phyloP scores from a whole-genome alignment of 78 protist genomes.

The Cavenderia fasciculata region DNA sequence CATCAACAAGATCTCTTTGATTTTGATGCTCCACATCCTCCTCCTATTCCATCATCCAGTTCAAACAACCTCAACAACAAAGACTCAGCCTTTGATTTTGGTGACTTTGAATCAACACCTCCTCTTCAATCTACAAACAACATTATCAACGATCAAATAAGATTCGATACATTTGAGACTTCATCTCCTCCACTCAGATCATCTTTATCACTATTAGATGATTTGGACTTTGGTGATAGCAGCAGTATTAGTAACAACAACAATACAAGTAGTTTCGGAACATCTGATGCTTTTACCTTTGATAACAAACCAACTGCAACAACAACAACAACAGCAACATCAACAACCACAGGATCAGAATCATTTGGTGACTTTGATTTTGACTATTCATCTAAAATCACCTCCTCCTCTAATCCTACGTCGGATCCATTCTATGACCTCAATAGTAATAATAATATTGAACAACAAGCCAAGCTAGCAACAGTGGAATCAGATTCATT shows the following conservation, averaged over 20 bases:
- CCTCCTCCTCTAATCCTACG: too few relatives aligned
- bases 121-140: neutral
- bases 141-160: neutral
- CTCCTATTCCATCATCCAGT: too few relatives aligned
- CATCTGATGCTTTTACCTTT: neutral
- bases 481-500: too few relatives aligned
- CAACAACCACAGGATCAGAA: neutral
- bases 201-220: neutral
- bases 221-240: neutral
- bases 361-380: too few relatives aligned
- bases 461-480: too few relatives aligned
- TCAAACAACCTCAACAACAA: too few relatives aligned
- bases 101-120: neutral
- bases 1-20: too few relatives aligned
- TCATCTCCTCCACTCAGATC: neutral
- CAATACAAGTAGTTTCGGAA: neutral
- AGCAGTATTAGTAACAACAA: neutral
- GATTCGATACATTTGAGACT: neutral
- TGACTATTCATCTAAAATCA: too few relatives aligned
- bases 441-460: too few relatives aligned
- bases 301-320: neutral
- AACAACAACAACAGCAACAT: neutral
- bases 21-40: too few relatives aligned
- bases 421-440: too few relatives aligned
- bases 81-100: constrained; percentile 16